Conservation (phyloP, 805 yeast genomes). For the Scheffersomyces coipomensis region DNA sequence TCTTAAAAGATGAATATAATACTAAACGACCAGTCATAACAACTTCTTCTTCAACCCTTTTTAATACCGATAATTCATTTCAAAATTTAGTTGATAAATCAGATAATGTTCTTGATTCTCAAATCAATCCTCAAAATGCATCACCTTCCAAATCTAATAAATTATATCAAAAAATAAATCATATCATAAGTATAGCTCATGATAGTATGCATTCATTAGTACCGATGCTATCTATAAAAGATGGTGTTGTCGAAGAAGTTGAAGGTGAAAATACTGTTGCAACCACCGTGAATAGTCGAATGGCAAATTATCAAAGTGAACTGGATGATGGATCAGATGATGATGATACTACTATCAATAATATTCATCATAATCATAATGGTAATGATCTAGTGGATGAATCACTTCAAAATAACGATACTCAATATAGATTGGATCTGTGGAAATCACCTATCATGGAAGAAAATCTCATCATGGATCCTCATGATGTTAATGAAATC, state of each 20-base stretch:
- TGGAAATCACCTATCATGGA: slow-evolving; percentile 3
- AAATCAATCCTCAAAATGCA: slow-evolving; percentile 1
- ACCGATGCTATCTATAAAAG: background rate
- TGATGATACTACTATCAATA: slow-evolving; percentile 1
- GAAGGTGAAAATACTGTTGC: no score
- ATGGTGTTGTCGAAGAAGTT: no score
- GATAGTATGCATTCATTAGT: slow-evolving; percentile 11
- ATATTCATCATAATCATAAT: background rate
- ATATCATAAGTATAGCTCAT: slow-evolving; percentile 13
- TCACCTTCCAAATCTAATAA: slow-evolving; percentile 7
- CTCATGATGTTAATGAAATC: slow-evolving; percentile 12
- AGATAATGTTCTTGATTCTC: background rate
- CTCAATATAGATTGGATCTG: slow-evolving; percentile 5
- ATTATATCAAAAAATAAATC: slow-evolving; percentile 14
- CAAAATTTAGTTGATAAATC: slow-evolving; percentile 5
- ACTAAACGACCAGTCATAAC: slow-evolving; percentile 17
- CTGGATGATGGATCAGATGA: slow-evolving; percentile 15
- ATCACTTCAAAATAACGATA: background rate
- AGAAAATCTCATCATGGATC: background rate
- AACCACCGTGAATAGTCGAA: background rate
- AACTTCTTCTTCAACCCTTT: background rate
- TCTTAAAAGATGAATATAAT: slow-evolving; percentile 24
- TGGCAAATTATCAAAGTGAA: slow-evolving; percentile 22
- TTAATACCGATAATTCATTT: slow-evolving; percentile 20
- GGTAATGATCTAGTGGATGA: background rate